phyloP scores from a whole-genome alignment of 2,329 filamentous ascomycete species.

The Verruconis gallopava region DNA sequence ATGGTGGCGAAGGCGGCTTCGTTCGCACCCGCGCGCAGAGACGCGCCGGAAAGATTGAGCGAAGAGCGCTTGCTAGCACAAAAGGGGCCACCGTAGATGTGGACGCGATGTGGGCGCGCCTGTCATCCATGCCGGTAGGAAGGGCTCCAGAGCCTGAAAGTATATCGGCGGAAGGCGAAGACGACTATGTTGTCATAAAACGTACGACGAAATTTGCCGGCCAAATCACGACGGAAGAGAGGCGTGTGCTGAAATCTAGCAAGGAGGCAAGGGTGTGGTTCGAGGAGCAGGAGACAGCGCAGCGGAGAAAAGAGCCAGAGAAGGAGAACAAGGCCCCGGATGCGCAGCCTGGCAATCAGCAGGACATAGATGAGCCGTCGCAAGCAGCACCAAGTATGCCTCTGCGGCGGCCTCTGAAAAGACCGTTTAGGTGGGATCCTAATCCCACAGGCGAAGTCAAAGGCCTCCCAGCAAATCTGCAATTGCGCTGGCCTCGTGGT shows the following conservation, averaged over 20 bases:
- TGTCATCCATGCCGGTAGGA: slow-evolving; percentile 38
- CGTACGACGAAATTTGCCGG: slow-evolving; percentile 65
- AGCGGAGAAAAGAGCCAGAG: slow-evolving; percentile 9
- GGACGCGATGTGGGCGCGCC: slow-evolving; percentile 56
- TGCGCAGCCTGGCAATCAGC: slow-evolving; percentile 15
- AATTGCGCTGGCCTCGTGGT: slow-evolving; percentile 27
- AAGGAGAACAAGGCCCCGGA: slow-evolving; percentile 1
- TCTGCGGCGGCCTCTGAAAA: slow-evolving; percentile 28
- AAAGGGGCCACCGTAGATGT: slow-evolving; percentile 58
- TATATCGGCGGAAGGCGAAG: slow-evolving; percentile 14
- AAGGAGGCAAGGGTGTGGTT: slow-evolving; percentile 44
- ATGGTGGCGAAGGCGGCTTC: slow-evolving; percentile 44
- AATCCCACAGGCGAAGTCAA: slow-evolving; percentile 36
- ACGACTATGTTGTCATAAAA: slow-evolving; percentile 47
- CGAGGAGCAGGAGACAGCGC: slow-evolving; percentile 20
- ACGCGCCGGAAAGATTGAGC: slow-evolving; percentile 50
- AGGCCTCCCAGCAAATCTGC: slow-evolving; percentile 30
- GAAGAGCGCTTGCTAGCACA: slow-evolving; percentile 36
- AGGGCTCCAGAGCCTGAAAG: slow-evolving; percentile 15
- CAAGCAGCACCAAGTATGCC: slow-evolving; percentile 12
- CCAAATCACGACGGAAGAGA: slow-evolving; percentile 58
- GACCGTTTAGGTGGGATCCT: slow-evolving; percentile 37
- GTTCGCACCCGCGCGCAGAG: slow-evolving; percentile 63
- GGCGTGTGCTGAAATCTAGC: slow-evolving; percentile 46
- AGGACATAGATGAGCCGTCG: slow-evolving; percentile 26